Percentiles rank a stretch among this genome's conserved stretches.
Evolutionary conservation across 2,329 filamentous ascomycete genomes (phyloP).

Genomic region (Aspergillus awamori): DNA sequence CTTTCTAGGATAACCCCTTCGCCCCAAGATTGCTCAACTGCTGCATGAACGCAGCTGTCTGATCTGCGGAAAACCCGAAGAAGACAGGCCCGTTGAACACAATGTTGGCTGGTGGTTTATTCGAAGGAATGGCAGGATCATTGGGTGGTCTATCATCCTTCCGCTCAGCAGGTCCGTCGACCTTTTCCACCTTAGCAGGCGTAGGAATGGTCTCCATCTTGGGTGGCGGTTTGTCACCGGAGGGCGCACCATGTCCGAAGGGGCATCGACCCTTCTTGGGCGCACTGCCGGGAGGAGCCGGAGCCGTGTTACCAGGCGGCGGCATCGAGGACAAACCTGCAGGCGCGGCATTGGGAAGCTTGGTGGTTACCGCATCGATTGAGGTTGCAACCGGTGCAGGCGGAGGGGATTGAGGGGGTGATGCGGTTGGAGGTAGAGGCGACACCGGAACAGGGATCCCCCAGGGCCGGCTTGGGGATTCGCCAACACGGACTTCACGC

Average conservation of each 20-base stretch:
- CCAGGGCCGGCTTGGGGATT: slow-evolving; percentile 92
- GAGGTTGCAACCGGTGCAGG: slow-evolving; percentile 24
- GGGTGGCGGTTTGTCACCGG: slow-evolving; percentile 16
- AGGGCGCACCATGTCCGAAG: slow-evolving; percentile 35
- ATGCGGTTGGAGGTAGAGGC: slow-evolving; percentile 37
- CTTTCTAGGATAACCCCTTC: slow-evolving; percentile 33
- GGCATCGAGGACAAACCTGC: slow-evolving; percentile 18
- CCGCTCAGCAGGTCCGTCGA: slow-evolving; percentile 8
- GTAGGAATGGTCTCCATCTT: slow-evolving; percentile 22
- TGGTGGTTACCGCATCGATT: slow-evolving; percentile 16
- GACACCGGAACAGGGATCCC: slow-evolving; percentile 76
- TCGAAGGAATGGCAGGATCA: slow-evolving; percentile 9
- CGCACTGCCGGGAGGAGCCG: slow-evolving; percentile 6
- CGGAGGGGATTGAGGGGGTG: slow-evolving; percentile 30
- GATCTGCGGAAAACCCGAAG: slow-evolving; percentile 83
- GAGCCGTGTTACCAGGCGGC: slow-evolving; percentile 14
- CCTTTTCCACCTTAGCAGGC: slow-evolving; percentile 13
- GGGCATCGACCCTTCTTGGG: slow-evolving; percentile 38
- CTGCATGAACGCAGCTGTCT: slow-evolving; percentile 76
- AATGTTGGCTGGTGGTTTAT: slow-evolving; percentile 62
- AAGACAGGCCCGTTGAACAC: slow-evolving; percentile 93
- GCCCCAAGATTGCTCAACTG: slow-evolving; percentile 44
- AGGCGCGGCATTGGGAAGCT: slow-evolving; percentile 19
- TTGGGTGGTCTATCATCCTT: slow-evolving; percentile 13
- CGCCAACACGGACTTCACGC: slow-evolving; percentile 88